Evolutionary conservation across 495 filamentous ascomycete species (phyloP).

Genomic region (Xylaria nigripes): DNA sequence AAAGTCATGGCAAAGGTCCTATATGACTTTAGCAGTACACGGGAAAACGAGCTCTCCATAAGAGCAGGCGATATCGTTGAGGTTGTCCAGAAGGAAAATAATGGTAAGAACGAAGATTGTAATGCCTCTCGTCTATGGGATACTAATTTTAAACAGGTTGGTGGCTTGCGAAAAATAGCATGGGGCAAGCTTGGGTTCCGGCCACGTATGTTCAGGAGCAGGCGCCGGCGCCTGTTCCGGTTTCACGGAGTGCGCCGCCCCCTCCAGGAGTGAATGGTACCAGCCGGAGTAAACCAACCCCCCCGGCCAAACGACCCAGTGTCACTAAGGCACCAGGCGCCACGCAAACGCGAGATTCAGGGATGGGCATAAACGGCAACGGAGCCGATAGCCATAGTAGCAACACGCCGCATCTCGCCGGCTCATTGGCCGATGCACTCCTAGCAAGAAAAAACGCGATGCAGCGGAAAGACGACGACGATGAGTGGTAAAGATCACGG

Average conservation of each 20-base stretch:
- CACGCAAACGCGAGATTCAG: slow-evolving; percentile 59
- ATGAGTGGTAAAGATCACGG: slow-evolving; percentile 46
- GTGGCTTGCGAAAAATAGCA: slow-evolving; percentile 78
- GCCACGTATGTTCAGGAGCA: slow-evolving; percentile 88
- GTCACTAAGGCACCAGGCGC: slow-evolving; percentile 57
- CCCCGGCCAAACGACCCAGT: slow-evolving; percentile 78
- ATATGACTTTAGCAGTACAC: slow-evolving; percentile 80
- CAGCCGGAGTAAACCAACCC: slow-evolving; percentile 61
- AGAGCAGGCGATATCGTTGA: slow-evolving; percentile 70
- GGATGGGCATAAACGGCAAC: slow-evolving; percentile 61
- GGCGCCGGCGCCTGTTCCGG: slow-evolving; percentile 47
- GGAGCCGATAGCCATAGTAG: slow-evolving; percentile 63
- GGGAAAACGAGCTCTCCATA: slow-evolving; percentile 70
- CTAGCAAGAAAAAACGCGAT: slow-evolving; percentile 54
- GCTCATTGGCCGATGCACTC: slow-evolving; percentile 76
- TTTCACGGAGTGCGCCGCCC: slow-evolving; percentile 47
- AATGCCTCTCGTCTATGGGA: slow-evolving; percentile 19
- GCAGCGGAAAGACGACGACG: slow-evolving; percentile 69
- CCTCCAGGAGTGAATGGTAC: slow-evolving; percentile 45
- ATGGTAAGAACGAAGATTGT: slow-evolving; percentile 55
- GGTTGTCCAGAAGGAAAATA: slow-evolving; percentile 79
- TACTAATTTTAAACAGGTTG: slow-evolving; percentile 53
- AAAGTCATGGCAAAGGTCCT: slow-evolving; percentile 73
- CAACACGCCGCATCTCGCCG: slow-evolving; percentile 62
- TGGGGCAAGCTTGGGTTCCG: slow-evolving; percentile 81